Evolutionary conservation across 2,329 filamentous ascomycete species (phyloP).

Genomic region (Cucurbitaria berberidis): DNA sequence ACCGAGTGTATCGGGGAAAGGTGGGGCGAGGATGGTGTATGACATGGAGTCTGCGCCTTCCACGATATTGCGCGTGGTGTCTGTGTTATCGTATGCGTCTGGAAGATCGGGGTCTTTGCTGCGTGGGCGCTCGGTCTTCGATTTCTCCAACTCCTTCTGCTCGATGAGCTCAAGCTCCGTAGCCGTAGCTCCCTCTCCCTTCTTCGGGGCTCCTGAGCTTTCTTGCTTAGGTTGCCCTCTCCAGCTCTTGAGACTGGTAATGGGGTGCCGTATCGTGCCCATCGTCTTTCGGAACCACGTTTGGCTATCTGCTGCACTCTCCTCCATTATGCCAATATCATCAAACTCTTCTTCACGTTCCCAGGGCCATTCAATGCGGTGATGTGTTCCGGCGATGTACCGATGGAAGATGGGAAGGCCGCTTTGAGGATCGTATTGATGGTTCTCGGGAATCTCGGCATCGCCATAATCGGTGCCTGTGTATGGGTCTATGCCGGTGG

Average conservation of each 20-base stretch:
- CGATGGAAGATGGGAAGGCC: slow-evolving; percentile 41
- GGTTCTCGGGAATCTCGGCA: slow-evolving; percentile 32
- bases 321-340: slow-evolving; percentile 7
- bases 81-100: slow-evolving; percentile 56
- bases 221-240: slow-evolving; percentile 12
- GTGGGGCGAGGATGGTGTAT: slow-evolving; percentile 75
- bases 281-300: slow-evolving; percentile 20
- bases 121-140: slow-evolving; percentile 12
- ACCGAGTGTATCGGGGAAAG: slow-evolving; percentile 78
- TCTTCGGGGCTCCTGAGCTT: slow-evolving; percentile 1
- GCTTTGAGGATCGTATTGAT: slow-evolving; percentile 39
- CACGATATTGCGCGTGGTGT: slow-evolving; percentile 78
- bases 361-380: slow-evolving; percentile 42
- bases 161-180: slow-evolving; percentile 19
- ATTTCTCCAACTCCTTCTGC: slow-evolving; percentile 10
- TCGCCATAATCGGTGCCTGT: slow-evolving; percentile 36
- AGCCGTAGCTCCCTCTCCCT: slow-evolving; percentile 6
- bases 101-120: slow-evolving; percentile 15
- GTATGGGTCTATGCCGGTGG: slow-evolving; percentile 39
- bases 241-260: slow-evolving; percentile 24
- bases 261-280: slow-evolving; percentile 24
- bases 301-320: slow-evolving; percentile 15
- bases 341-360: slow-evolving; percentile 24
- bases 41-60: slow-evolving; percentile 65
- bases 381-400: slow-evolving; percentile 44